Evolutionary conservation across 2,329 filamentous ascomycete species (phyloP).

Genomic region (Colletotrichum destructivum): DNA sequence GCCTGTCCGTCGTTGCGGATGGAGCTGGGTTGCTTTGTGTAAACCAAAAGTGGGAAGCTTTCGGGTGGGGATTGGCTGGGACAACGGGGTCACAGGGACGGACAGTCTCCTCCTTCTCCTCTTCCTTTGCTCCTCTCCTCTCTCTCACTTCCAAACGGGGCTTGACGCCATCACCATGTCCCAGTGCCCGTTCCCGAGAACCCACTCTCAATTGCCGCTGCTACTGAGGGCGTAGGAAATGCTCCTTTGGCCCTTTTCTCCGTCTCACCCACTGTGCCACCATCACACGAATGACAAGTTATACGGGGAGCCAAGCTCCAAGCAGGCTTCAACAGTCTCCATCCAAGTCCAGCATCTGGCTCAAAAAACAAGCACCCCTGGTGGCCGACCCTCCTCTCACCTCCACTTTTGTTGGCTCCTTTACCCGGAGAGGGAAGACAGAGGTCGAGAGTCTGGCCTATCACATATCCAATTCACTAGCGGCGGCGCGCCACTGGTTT

Average conservation of each 20-base stretch:
- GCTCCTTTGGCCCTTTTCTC: not conserved
- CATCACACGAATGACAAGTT: not conserved
- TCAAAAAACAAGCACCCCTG: constrained; percentile 15
- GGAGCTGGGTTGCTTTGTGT: constrained; percentile 3
- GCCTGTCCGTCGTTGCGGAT: constrained; percentile 19
- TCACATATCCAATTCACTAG: constrained; percentile 32
- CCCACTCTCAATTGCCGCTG: constrained; percentile 6
- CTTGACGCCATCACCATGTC: constrained; percentile 32
- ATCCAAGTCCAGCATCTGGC: constrained; percentile 14
- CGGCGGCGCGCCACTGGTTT: constrained; percentile 38
- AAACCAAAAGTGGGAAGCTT: constrained; percentile 27
- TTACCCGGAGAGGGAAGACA: constrained; percentile 22
- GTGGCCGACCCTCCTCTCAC: constrained; percentile 8
- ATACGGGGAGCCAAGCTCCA: not conserved
- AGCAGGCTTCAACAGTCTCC: constrained; percentile 27
- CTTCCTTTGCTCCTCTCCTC: not conserved
- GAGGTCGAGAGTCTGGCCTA: constrained; percentile 6
- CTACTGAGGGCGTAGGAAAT: not conserved
- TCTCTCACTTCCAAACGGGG: constrained; percentile 5
- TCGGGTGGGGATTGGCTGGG: constrained; percentile 19
- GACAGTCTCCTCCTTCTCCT: too few species aligned
- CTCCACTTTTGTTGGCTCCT: constrained; percentile 40
- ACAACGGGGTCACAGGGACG: constrained; percentile 12
- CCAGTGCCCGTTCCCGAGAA: not conserved
- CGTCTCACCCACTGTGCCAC: not conserved